Base-by-base conservation (phyloP, 768 basidiomycete genomes). In the Serendipita sp. region DNA sequence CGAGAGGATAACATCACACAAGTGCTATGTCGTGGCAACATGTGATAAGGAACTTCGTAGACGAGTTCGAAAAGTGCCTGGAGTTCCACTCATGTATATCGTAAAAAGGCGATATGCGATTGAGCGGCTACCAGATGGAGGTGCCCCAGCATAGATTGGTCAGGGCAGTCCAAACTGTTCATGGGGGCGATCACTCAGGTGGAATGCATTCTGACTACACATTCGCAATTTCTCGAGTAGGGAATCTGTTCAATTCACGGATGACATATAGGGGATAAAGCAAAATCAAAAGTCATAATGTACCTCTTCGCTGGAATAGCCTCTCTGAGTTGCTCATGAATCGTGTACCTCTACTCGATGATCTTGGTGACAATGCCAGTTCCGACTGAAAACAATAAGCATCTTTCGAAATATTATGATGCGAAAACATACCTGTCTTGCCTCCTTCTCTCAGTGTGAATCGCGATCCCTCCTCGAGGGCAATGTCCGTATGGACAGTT, bases 61-160 rank as follows among this genome's bases (percentile, higher is more conserved):
- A 53, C 81, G 96, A 63, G 87, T 99, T 75, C 83, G 96, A 45
- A 92, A 96, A 64, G 81, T 92, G 44, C 90, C 90, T 37, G 91
- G 93, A 65, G 87, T 96, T 50, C 93, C 94, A 34, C 78, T 99
- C 66, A 97, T 98, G 95, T 97, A 97, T 73, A 96, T 99, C 68
- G 91, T 91, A 67, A 84, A 84, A 72, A 79, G 88, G 71, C 80
- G 87, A 71, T 99, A 97, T 71, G 91, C 94, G 36, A 93, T 98
- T 65, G 96, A 98, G 74, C 79, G 94, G 62, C 75, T 98, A 62
- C 96, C 96, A 45, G 96, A 98, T 73, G 89, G 92, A 74, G 91
- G 90, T 37, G 88, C 88, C 16, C 87, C 89, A n/a, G 29, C 29
- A 3, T 68, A 63, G 44, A 11, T 11, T 16, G 52, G 52, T 45